Percentiles rank a stretch among this genome's conserved stretches.
Conservation (phyloP, 768 basidiomycete species). For the Pholiota conissans region DNA sequence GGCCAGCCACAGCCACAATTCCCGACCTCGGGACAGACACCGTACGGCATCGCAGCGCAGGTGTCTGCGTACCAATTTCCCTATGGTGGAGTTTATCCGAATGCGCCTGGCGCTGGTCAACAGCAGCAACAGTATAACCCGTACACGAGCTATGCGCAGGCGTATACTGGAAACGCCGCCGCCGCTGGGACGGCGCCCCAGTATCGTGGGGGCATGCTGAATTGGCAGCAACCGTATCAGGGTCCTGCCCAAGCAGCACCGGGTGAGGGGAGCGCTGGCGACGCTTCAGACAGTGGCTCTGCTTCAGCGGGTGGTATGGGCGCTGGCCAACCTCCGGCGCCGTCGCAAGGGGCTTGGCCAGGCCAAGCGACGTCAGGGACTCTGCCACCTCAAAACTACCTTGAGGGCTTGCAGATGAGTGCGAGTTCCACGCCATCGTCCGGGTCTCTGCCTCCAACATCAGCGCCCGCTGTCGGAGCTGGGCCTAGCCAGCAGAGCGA, state of each 20-base stretch:
- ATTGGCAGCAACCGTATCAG: conserved; percentile 37
- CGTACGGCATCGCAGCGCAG: conserved; percentile 16
- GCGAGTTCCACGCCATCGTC: neutral
- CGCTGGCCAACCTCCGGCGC: neutral
- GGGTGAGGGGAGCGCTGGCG: conserved; percentile 2
- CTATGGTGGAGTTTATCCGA: conserved; percentile 30
- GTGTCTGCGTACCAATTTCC: conserved; percentile 22
- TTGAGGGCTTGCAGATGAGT: neutral
- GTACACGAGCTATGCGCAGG: conserved; percentile 25
- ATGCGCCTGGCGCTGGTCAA: conserved; percentile 13
- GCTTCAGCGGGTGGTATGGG: neutral
- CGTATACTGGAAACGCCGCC: conserved; percentile 21
- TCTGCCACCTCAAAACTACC: neutral
- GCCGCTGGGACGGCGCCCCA: conserved; percentile 5
- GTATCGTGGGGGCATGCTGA: conserved; percentile 21
- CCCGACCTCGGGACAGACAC: neutral
- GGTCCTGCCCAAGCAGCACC: conserved; percentile 15
- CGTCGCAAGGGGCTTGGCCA: neutral
- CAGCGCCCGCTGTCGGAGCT: neutral
- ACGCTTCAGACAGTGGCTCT: no score
- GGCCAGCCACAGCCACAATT: conserved; percentile 11
- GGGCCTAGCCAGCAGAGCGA: neutral
- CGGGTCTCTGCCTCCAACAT: neutral
- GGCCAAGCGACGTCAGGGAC: neutral
- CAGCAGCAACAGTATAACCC: conserved; percentile 23